Evolutionary conservation across 2,329 filamentous ascomycete species (phyloP), one percentile per base, ranked within the genome.

Genomic region (Rutstroemia sp.): DNA sequence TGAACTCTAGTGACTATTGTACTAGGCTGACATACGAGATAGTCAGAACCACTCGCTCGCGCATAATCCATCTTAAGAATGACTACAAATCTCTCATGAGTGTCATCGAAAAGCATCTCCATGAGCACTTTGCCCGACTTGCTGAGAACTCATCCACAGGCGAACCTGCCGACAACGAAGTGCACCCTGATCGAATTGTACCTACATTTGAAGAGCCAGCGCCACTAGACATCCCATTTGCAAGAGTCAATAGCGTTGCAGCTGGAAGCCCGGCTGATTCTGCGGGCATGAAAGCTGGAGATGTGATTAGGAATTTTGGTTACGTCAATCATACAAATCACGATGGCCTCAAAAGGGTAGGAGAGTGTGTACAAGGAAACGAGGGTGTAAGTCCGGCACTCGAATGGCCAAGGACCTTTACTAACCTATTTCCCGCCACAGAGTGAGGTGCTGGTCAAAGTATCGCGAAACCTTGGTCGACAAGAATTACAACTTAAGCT

Each of bases 21-120:
- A 19, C 16, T 45, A 5, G 3, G 19, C 47, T 56, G 38, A 56
- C 41, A 25, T n/a, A 14, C 19, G 14, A 2, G 7, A 19, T 65
- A 95, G 89, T 99, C 69, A 89, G 94, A 60, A 96, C 90, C n/a
- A 96, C 92, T 39, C 81, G 94, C 71, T 82, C 92, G 27, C 85
- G 89, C 59, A 96, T 99, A 64, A 94, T 97, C 63, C 79, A 86
- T 63, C 78, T 97, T 41, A 86, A 88, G 62, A 97, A 96, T 69
- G 94, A 99, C 72, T 92, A 96, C 75, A 96, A 95, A 70, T 83
- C 85, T 41, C 74, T 96, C 45, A 96, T 97, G 91, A 74, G 74
- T 57, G 77, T 80, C 57, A 86, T 97, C 64, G 94, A 97, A 71
- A 86, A 86, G 67, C 84, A 85, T 48, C 79, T 99, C n/a, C 90